Evolutionary conservation across 192 early-diverging fungal species (phyloP).

Genomic region (Backusella luteola): DNA sequence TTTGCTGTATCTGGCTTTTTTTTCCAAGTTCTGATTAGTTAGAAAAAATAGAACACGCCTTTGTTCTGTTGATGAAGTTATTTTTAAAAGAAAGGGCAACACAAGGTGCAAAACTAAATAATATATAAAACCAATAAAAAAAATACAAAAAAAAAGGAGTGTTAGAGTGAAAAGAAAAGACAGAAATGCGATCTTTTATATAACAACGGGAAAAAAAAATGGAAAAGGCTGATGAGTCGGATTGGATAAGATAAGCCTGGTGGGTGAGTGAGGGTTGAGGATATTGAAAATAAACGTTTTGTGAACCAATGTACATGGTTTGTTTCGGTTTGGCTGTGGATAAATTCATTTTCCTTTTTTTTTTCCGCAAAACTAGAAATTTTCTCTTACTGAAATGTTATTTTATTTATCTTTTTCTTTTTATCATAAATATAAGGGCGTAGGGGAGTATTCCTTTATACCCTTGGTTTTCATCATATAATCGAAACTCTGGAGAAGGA

Average conservation of each 20-base stretch:
- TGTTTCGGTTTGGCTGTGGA: conserved; percentile 13
- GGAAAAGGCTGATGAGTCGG: not conserved
- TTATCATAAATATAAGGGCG: not conserved
- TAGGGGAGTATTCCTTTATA: not conserved
- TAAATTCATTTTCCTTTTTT: conserved; percentile 8
- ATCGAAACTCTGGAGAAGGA: not conserved
- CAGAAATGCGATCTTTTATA: not conserved
- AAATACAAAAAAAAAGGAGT: not conserved
- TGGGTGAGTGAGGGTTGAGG: not conserved
- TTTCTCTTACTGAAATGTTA: not conserved
- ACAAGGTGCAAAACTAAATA: not conserved
- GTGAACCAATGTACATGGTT: conserved; percentile 11
- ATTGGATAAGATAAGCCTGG: conserved; percentile 10
- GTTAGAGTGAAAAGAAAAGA: not conserved
- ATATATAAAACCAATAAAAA: not conserved
- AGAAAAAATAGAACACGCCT: not conserved
- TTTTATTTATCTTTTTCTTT: not conserved
- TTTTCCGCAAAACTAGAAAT: not conserved
- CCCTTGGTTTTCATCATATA: not conserved
- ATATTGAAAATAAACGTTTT: conserved; percentile 6
- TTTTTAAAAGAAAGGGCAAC: not conserved
- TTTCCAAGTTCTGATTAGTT: not conserved
- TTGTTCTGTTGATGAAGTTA: not conserved
- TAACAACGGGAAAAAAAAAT: conserved; percentile 3
- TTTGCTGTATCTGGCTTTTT: not conserved